Percentiles rank a stretch among this genome's conserved stretches.
Evolutionary conservation across 106 monocot genomes (phyloP).

Genomic region (Allium cepa): DNA sequence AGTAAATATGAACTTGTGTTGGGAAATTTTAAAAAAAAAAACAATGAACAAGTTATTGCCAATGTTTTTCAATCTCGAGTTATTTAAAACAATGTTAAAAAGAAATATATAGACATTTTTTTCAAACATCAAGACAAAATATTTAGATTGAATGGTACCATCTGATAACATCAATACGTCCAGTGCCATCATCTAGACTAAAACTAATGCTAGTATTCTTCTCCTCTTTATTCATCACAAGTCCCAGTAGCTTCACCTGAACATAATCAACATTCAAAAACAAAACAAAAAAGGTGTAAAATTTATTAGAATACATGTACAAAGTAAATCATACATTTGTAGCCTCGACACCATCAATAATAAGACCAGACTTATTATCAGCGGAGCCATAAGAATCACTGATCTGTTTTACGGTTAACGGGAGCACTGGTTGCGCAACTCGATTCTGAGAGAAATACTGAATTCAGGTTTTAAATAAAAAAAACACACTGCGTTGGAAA

Average conservation of each 20-base stretch:
- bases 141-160: conserved; percentile 31
- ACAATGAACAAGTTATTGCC: too few species aligned
- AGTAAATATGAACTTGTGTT: neutral
- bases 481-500: too few species aligned
- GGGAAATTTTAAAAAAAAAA: too few species aligned
- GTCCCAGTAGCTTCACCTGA: conserved; percentile 68
- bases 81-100: too few species aligned
- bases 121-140: neutral
- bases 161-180: conserved; percentile 66
- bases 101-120: too few species aligned
- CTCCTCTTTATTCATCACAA: conserved; percentile 66
- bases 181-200: conserved; percentile 82
- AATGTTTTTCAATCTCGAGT: too few species aligned
- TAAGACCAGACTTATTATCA: conserved; percentile 71
- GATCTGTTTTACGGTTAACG: conserved; percentile 94
- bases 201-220: conserved; percentile 82
- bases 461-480: too few species aligned
- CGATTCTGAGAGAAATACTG: conserved; percentile 16
- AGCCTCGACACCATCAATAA: conserved; percentile 64
- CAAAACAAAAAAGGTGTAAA: neutral
- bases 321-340: conserved; percentile 33
- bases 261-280: conserved; percentile 2
- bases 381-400: conserved; percentile 50
- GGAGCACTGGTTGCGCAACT: conserved; percentile 34
- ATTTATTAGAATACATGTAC: too few species aligned